Percentiles rank a stretch among this genome's conserved stretches.
These are phyloP conservation scores for Fusarium bactridioides DNA, from an alignment of 2,329 filamentous ascomycete genomes.

Conservation along the genomic window DNA sequence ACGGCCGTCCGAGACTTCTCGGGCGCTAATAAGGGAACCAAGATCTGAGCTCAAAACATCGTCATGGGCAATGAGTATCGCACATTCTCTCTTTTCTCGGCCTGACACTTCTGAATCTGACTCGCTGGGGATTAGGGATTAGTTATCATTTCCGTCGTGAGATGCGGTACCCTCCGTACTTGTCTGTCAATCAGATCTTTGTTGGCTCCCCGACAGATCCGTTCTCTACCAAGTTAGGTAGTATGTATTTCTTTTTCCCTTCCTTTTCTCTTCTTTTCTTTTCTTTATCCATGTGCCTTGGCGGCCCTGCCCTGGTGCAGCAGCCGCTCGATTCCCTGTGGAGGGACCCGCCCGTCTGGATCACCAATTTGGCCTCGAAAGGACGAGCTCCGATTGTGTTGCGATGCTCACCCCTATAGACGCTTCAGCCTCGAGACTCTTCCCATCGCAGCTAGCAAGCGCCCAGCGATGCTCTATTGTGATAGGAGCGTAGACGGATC, in stretches of 20 bases:
- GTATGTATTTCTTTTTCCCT: neutral
- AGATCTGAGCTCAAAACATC: slow-evolving; percentile 15
- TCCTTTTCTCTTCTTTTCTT: neutral
- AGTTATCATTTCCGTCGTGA: neutral
- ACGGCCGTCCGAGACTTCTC: slow-evolving; percentile 24
- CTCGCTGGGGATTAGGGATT: neutral
- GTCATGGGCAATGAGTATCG: slow-evolving; percentile 13
- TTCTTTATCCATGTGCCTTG: neutral
- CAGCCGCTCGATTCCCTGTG: slow-evolving; percentile 29
- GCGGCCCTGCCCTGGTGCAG: slow-evolving; percentile 15
- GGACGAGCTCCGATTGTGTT: slow-evolving; percentile 20
- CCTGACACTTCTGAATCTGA: neutral
- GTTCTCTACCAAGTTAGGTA: neutral
- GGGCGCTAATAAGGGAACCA: slow-evolving; percentile 28
- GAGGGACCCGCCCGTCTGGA: slow-evolving; percentile 29
- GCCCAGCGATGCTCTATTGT: slow-evolving; percentile 17
- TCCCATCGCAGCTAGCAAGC: slow-evolving; percentile 21
- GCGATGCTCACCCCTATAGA: slow-evolving; percentile 18
- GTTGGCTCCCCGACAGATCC: slow-evolving; percentile 11
- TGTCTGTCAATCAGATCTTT: slow-evolving; percentile 10
- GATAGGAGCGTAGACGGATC: slow-evolving; percentile 7
- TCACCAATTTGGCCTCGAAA: slow-evolving; percentile 29
- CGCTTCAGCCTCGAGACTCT: slow-evolving; percentile 18
- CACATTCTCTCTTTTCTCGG: neutral
- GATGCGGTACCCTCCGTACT: slow-evolving; percentile 3